Evolutionary conservation across 2,329 filamentous ascomycete species (phyloP).

Genomic region (Penicillium sclerotigenum): DNA sequence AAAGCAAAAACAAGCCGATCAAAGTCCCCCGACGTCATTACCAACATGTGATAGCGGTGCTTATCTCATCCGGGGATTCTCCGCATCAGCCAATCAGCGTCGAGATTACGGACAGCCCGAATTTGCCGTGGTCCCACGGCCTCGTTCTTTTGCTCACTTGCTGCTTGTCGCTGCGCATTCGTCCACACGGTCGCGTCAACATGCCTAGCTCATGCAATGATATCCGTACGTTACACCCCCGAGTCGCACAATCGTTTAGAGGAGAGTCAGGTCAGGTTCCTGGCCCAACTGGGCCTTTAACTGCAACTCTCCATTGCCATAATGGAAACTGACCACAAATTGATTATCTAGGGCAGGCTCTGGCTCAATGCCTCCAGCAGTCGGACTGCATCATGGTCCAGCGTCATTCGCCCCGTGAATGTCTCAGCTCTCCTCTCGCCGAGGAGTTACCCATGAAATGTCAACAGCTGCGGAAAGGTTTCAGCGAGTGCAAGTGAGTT

Average conservation of each 20-base stretch:
- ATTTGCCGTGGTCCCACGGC: conserved; percentile 16
- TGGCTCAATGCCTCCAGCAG: conserved; percentile 92
- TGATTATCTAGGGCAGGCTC: conserved; percentile 67
- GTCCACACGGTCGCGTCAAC: conserved; percentile 27
- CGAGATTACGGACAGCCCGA: conserved; percentile 16
- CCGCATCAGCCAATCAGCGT: conserved; percentile 13
- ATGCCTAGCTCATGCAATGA: conserved; percentile 98
- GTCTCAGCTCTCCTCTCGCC: conserved; percentile 76
- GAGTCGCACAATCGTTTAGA: background rate
- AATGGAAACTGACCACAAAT: conserved; percentile 20
- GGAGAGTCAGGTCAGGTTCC: background rate
- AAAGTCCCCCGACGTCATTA: conserved; percentile 22
- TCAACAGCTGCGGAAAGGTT: conserved; percentile 88
- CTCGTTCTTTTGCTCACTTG: background rate
- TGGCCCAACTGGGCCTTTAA: background rate
- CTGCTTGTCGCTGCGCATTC: conserved; percentile 1
- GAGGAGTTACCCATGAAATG: conserved; percentile 82
- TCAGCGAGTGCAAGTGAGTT: conserved; percentile 78
- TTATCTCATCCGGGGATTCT: conserved; percentile 34
- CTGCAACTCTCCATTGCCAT: background rate
- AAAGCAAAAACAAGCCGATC: background rate
- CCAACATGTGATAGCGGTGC: conserved; percentile 28
- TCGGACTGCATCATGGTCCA: conserved; percentile 95
- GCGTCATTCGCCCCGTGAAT: conserved; percentile 81
- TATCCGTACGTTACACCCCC: conserved; percentile 65